Evolutionary conservation across 768 basidiomycete species (phyloP), one percentile per base, ranked within the genome.

Genomic region (Boletus fagicola): DNA sequence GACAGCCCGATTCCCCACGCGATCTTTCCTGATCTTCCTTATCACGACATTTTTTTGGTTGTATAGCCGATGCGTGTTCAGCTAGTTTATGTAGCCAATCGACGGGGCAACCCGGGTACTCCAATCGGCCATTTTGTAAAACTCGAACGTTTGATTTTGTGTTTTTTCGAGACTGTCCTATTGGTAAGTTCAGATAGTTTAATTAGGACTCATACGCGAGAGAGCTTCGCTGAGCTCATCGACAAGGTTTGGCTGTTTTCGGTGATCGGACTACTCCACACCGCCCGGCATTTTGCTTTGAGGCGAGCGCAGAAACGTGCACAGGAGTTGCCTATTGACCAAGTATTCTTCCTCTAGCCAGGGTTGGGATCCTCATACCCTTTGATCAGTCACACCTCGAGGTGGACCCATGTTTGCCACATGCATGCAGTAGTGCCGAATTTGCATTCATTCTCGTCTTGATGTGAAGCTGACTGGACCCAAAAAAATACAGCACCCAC

Each of bases 331-430:
- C 59, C 50, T 59, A 52, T 61, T 26, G 22, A 55, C 47, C 55
- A 26, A 47, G 53, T 59, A 51, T 46, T 52, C 35, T 57, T 56
- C 38, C 44, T 58, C 33, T 49, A 9, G 58, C 54, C 64, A 64
- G 59, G 60, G 55, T 45, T 71, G 69, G 45, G 66, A 71, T 70
- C 66, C 68, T 70, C 68, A 63, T 42, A 47, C 55, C 50, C 61
- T 72, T 56, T 2, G 53, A 72, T 72, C 72, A 68, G 62, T 73
- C 72, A 70, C 70, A 49, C 68, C 71, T 72, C 71, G 68, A 72
- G 70, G 70, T 61, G 62, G 66, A 64, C 52, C 66, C 69, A 62
- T 73, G 70, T 63, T 61, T 58, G 55, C 68, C 72, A 72, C 72
- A 68, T 68, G 70, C 61, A 62, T 54, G 49, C 61, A 48, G 30